Evolutionary conservation across 495 filamentous ascomycete species (phyloP).

Genomic region (Amphirosellinia nigrospora): DNA sequence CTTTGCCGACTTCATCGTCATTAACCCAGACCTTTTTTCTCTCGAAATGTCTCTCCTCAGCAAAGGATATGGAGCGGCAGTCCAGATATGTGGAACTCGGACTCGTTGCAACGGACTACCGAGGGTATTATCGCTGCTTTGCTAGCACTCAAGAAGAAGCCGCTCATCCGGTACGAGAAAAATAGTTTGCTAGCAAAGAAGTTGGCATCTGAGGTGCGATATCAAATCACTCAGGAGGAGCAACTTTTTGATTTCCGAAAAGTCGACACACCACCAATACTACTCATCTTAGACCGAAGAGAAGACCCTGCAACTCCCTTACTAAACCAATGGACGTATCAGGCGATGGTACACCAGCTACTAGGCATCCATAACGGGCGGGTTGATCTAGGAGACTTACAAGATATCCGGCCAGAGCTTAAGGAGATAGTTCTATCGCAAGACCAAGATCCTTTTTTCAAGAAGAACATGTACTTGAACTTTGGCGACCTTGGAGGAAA

Average conservation of each 20-base stretch:
- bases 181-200: conserved; percentile 91
- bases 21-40: conserved; percentile 93
- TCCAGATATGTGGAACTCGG: conserved; percentile 88
- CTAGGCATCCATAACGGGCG: conserved; percentile 92
- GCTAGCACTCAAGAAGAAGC: conserved; percentile 92
- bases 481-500: conserved; percentile 97
- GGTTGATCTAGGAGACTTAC: conserved; percentile 84
- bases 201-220: conserved; percentile 87
- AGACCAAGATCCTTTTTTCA: conserved; percentile 98
- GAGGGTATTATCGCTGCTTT: conserved; percentile 86
- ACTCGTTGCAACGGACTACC: conserved; percentile 79
- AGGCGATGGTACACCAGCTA: conserved; percentile 98
- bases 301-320: conserved; percentile 97
- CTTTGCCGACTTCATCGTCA: conserved; percentile 92
- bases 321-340: conserved; percentile 97
- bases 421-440: conserved; percentile 96
- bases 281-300: conserved; percentile 87
- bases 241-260: conserved; percentile 96
- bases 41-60: conserved; percentile 73
- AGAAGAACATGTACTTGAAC: conserved; percentile 99
- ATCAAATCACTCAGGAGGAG: conserved; percentile 93
- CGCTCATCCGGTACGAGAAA: conserved; percentile 91
- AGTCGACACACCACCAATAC: conserved; percentile 91
- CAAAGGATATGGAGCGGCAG: conserved; percentile 79
- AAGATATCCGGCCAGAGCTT: conserved; percentile 87